phyloP scores from a whole-genome alignment of 495 filamentous ascomycete species.

The Rusavskia elegans region DNA sequence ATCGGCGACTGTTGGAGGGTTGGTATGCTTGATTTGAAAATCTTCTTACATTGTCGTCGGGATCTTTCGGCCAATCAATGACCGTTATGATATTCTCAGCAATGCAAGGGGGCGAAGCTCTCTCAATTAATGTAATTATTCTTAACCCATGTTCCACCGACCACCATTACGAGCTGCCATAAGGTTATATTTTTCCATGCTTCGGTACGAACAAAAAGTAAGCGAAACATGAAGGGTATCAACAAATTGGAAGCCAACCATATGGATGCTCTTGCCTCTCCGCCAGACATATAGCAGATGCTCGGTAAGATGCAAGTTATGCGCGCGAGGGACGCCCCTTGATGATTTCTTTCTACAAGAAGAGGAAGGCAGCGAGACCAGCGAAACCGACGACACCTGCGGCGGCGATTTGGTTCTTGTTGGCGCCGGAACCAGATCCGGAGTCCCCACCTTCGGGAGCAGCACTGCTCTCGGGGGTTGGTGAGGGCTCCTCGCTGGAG shows the following conservation, averaged over 20 bases:
- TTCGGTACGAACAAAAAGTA: neutral
- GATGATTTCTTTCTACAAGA: conserved; percentile 6
- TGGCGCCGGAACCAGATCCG: neutral
- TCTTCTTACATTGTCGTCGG: no score
- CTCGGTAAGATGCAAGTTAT: neutral
- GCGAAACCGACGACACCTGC: conserved; percentile 9
- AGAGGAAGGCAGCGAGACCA: conserved; percentile 10
- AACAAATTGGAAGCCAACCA: neutral
- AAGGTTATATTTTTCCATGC: neutral
- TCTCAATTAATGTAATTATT: neutral
- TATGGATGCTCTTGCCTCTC: neutral
- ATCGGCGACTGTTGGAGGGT: no score
- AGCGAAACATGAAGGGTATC: neutral
- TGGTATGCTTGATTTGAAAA: no score
- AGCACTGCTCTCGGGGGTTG: neutral
- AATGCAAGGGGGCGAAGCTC: neutral
- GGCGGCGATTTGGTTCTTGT: conserved; percentile 6
- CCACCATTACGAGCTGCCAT: neutral
- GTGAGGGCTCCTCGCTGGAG: neutral
- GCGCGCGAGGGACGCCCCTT: neutral
- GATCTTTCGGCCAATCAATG: no score
- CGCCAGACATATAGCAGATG: neutral
- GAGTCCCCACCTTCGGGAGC: neutral
- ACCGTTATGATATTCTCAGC: no score
- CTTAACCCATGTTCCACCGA: neutral